Conservation (phyloP, 2,329 filamentous ascomycete genomes). For the Diaporthe helianthi region DNA sequence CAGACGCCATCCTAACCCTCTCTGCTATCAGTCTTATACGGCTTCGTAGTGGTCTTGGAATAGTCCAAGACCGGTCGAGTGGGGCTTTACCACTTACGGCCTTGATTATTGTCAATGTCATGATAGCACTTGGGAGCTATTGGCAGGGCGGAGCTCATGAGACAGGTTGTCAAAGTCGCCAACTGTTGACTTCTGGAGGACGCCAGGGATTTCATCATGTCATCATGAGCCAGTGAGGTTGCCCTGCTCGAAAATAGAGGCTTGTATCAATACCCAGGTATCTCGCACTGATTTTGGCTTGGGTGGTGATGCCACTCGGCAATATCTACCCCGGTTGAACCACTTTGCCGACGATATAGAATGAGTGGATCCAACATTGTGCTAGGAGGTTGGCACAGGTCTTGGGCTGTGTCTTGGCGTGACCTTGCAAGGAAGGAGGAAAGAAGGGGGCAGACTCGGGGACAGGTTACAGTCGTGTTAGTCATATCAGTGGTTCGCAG, state of each 20-base stretch:
- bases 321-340: not conserved
- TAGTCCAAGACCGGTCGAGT: not conserved
- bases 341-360: not conserved
- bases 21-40: conserved; percentile 18
- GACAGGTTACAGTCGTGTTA: not conserved
- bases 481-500: not conserved
- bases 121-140: not conserved
- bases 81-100: not conserved
- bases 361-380: not conserved
- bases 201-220: not conserved
- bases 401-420: not conserved
- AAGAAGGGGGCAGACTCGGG: not conserved
- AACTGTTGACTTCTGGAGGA: too few relatives aligned
- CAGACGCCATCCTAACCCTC: conserved; percentile 2
- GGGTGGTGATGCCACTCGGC: not conserved
- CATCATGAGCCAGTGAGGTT: not conserved
- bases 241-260: not conserved
- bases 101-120: not conserved
- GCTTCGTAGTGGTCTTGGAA: not conserved
- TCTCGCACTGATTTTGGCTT: not conserved
- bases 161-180: not conserved
- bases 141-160: not conserved
- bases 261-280: not conserved
- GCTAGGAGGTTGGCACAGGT: not conserved
- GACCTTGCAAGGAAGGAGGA: conserved; percentile 10